A percentile compares a stretch with the other conserved stretches of the same genome.
Conservation (phyloP, 495 filamentous ascomycete species). For the Hypoxylon perforatum region DNA sequence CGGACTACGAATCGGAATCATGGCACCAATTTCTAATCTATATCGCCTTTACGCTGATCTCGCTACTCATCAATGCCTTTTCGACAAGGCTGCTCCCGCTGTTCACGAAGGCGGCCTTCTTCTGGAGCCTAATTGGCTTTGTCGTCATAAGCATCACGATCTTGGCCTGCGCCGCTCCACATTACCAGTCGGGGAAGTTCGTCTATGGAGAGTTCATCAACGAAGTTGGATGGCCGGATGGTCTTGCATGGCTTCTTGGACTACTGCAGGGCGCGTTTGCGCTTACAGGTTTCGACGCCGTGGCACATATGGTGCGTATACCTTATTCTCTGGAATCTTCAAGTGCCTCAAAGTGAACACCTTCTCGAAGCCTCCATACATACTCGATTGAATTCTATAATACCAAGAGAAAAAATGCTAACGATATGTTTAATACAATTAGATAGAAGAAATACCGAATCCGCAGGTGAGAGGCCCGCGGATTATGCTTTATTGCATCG, state of each 20-base stretch:
- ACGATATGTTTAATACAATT: too few species aligned
- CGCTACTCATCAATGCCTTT: constrained; percentile 75
- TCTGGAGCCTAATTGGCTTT: constrained; percentile 76
- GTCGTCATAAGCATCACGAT: constrained; percentile 75
- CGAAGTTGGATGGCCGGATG: constrained; percentile 66
- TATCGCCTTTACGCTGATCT: constrained; percentile 70
- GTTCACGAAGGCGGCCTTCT: constrained; percentile 71
- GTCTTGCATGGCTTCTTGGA: constrained; percentile 63
- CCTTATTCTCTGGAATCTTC: too few species aligned
- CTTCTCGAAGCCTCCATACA: too few species aligned
- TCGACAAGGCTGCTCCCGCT: constrained; percentile 69
- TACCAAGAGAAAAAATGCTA: too few species aligned
- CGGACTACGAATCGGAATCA: constrained; percentile 61
- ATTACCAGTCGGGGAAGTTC: constrained; percentile 69
- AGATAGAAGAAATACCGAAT: constrained; percentile 78
- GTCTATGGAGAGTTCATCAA: constrained; percentile 60
- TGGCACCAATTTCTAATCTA: constrained; percentile 86
- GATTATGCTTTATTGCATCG: constrained; percentile 78
- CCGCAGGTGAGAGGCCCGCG: constrained; percentile 72
- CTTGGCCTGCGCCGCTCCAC: constrained; percentile 69
- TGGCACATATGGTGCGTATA: constrained; percentile 65
- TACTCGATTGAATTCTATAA: too few species aligned
- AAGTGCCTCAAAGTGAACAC: too few species aligned
- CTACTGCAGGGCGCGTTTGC: constrained; percentile 66
- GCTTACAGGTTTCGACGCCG: constrained; percentile 65